Conservation (phyloP, 768 basidiomycete species). For the Mycena leptocephala region DNA sequence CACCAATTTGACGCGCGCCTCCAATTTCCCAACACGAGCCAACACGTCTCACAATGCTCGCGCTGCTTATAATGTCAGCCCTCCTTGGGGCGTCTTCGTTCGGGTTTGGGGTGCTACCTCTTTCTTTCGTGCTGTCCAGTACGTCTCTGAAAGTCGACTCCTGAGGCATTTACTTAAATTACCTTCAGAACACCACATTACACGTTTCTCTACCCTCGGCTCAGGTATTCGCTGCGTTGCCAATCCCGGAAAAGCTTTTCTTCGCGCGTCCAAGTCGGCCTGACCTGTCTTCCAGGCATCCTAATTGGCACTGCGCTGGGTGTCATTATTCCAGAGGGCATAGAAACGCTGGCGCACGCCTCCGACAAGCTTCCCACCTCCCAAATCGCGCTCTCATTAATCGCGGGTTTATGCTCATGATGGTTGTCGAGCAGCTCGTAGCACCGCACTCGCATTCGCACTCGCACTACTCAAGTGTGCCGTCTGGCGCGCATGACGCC, state of each 20-base stretch:
- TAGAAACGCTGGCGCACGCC: slow-evolving; percentile 70
- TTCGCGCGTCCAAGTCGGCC: slow-evolving; percentile 51
- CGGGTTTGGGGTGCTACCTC: slow-evolving; percentile 80
- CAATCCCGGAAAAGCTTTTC: not conserved
- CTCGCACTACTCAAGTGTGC: slow-evolving; percentile 31
- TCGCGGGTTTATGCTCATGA: slow-evolving; percentile 78
- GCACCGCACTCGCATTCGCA: slow-evolving; percentile 65
- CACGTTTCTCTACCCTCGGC: slow-evolving; percentile 28
- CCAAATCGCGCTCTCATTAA: slow-evolving; percentile 74
- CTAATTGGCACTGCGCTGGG: slow-evolving; percentile 92
- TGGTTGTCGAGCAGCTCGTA: slow-evolving; percentile 77
- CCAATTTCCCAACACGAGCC: not conserved
- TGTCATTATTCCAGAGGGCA: slow-evolving; percentile 94
- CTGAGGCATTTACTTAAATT: slow-evolving; percentile 9
- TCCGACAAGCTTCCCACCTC: slow-evolving; percentile 62
- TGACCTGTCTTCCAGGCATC: slow-evolving; percentile 80
- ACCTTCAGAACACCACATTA: slow-evolving; percentile 31
- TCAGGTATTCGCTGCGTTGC: slow-evolving; percentile 9
- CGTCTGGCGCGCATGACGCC: slow-evolving; percentile 46
- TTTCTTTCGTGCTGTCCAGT: slow-evolving; percentile 84
- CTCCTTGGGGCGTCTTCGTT: slow-evolving; percentile 78
- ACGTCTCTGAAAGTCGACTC: slow-evolving; percentile 40
- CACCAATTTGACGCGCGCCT: not conserved
- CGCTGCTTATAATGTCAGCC: slow-evolving; percentile 70
- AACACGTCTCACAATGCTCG: no score